A percentile compares a stretch with the other conserved stretches of the same genome.
phyloP scores from a whole-genome alignment of 352 stramenopile species.

The Globisporangium lucens region DNA sequence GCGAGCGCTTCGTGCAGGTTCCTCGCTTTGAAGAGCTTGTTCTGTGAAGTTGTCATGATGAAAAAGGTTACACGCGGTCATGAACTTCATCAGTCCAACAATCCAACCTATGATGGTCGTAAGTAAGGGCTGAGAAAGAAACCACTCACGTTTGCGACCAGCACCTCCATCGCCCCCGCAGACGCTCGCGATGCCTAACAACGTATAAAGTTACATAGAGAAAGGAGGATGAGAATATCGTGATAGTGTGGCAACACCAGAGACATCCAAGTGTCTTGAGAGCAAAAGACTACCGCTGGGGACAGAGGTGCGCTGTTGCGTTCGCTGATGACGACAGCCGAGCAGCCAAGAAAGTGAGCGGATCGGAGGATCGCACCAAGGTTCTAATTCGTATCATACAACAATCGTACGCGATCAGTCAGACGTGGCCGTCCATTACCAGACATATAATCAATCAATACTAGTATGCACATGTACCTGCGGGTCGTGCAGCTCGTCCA shows the following conservation, averaged over 20 bases:
- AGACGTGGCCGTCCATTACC: no score
- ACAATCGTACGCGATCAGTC: neutral
- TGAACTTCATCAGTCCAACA: neutral
- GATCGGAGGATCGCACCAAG: slow-evolving; percentile 77
- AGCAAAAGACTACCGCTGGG: slow-evolving; percentile 34
- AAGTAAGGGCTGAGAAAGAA: neutral
- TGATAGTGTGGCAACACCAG: no score
- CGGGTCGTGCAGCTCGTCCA: slow-evolving; percentile 80
- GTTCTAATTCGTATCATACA: slow-evolving; percentile 28
- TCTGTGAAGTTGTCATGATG: slow-evolving; percentile 19
- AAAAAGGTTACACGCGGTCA: neutral
- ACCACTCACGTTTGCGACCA: slow-evolving; percentile 60
- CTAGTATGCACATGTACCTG: slow-evolving; percentile 39
- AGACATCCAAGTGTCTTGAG: neutral
- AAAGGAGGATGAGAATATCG: neutral
- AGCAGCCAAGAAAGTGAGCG: slow-evolving; percentile 72
- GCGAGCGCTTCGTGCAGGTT: slow-evolving; percentile 74
- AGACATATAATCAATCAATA: neutral
- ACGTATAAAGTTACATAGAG: neutral
- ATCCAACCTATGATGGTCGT: no score
- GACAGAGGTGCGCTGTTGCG: slow-evolving; percentile 72
- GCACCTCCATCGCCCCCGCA: slow-evolving; percentile 66
- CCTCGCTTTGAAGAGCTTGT: slow-evolving; percentile 58
- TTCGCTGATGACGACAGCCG: slow-evolving; percentile 63
- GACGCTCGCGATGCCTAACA: slow-evolving; percentile 63